Conservation (phyloP, 106 monocot species). For the Dendrobium huoshanense region DNA sequence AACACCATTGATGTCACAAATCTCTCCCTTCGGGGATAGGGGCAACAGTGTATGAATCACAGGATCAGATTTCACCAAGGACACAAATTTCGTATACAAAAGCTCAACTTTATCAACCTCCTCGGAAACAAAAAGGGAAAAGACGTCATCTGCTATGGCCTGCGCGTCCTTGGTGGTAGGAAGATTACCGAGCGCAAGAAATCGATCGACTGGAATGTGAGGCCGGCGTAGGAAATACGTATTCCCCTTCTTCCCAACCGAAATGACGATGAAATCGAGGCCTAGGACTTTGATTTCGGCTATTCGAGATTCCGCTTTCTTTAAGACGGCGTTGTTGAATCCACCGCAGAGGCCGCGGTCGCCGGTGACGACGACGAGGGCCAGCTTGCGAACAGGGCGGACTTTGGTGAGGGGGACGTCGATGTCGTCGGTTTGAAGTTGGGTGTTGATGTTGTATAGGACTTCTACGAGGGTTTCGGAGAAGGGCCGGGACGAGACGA, state of each 20-base stretch:
- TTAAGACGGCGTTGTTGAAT: slow-evolving; percentile 73
- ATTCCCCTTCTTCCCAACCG: slow-evolving; percentile 90
- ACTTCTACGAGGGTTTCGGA: slow-evolving; percentile 92
- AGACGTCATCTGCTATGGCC: slow-evolving; percentile 90
- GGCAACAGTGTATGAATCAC: slow-evolving; percentile 96
- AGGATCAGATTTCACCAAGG: slow-evolving; percentile 80
- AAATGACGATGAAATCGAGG: slow-evolving; percentile 57
- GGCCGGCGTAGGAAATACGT: slow-evolving; percentile 72
- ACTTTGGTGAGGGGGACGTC: slow-evolving; percentile 75
- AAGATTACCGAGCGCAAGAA: slow-evolving; percentile 49
- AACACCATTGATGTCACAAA: slow-evolving; percentile 84
- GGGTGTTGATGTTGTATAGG: slow-evolving; percentile 90
- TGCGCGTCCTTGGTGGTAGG: slow-evolving; percentile 86
- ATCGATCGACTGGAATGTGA: slow-evolving; percentile 76
- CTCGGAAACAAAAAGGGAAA: slow-evolving; percentile 82
- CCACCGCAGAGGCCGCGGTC: slow-evolving; percentile 91
- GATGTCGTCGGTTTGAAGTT: slow-evolving; percentile 82
- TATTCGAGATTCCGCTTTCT: slow-evolving; percentile 80
- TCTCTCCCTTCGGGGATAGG: slow-evolving; percentile 88
- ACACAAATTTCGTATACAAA: slow-evolving; percentile 89
- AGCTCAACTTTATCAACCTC: slow-evolving; percentile 97
- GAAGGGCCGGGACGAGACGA: slow-evolving; percentile 85
- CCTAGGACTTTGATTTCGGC: slow-evolving; percentile 48
- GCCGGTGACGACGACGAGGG: slow-evolving; percentile 85
- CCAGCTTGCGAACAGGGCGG: slow-evolving; percentile 81